Evolutionary conservation across 2,329 filamentous ascomycete species (phyloP).

Genomic region (Hymenoscyphus infarciens): DNA sequence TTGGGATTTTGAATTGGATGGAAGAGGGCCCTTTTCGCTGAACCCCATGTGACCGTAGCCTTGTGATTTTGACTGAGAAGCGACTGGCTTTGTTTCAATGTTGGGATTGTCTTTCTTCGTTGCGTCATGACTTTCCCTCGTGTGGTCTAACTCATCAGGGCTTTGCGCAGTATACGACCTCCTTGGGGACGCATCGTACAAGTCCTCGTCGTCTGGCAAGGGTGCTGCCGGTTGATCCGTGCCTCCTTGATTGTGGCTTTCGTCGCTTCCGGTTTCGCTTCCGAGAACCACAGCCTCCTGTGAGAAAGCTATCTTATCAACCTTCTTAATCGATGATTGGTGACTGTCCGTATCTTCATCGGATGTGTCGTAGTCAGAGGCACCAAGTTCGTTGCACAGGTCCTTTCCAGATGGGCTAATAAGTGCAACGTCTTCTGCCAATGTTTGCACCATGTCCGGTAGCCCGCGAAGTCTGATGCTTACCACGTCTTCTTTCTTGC

Average conservation of each 20-base stretch:
- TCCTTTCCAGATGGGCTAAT: neutral
- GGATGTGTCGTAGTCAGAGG: neutral
- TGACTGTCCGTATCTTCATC: neutral
- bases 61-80: neutral
- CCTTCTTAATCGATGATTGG: neutral
- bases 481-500: neutral
- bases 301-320: neutral
- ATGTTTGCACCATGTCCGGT: neutral
- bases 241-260: neutral
- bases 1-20: neutral
- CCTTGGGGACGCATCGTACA: constrained; percentile 6
- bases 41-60: neutral
- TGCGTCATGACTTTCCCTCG: neutral
- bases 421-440: neutral
- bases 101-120: neutral
- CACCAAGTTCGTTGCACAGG: neutral
- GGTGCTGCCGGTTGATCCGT: neutral
- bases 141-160: neutral
- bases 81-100: neutral
- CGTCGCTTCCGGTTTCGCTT: neutral
- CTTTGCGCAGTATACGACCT: neutral
- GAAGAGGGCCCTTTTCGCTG: neutral
- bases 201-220: neutral
- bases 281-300: neutral
- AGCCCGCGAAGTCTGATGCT: neutral